A percentile compares a stretch with the other conserved stretches of the same genome.
Conservation (phyloP, 768 basidiomycete species). For the Exidia glandulosa region DNA sequence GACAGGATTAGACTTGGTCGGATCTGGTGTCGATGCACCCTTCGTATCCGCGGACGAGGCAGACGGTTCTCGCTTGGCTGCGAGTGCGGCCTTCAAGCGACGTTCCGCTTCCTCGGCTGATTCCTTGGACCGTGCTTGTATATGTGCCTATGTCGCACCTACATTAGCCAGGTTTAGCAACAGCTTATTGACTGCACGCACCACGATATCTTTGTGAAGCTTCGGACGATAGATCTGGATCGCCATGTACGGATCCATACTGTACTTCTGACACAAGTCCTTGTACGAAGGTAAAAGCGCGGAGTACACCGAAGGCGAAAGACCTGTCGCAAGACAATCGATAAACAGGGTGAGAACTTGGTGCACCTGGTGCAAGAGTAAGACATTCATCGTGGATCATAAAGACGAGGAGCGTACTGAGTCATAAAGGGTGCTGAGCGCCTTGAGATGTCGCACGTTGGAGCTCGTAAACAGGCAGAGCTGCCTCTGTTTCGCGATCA, state of each 20-base stretch:
- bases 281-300: slow-evolving; percentile 63
- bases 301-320: slow-evolving; percentile 61
- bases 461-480: slow-evolving; percentile 65
- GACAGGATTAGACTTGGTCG: neutral
- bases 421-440: slow-evolving; percentile 80
- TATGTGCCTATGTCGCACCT: too few species aligned
- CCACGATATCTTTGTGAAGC: slow-evolving; percentile 39
- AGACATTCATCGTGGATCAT: slow-evolving; percentile 10
- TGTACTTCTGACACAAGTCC: slow-evolving; percentile 65
- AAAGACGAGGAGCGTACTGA: slow-evolving; percentile 43
- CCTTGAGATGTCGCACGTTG: slow-evolving; percentile 66
- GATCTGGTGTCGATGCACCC: neutral
- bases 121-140: slow-evolving; percentile 13
- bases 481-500: slow-evolving; percentile 85
- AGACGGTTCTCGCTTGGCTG: neutral
- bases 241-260: slow-evolving; percentile 74
- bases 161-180: too few species aligned
- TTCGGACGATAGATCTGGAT: slow-evolving; percentile 92
- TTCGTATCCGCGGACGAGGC: neutral
- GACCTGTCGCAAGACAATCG: slow-evolving; percentile 70
- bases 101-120: slow-evolving; percentile 12
- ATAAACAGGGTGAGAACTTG: slow-evolving; percentile 87
- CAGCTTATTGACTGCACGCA: too few species aligned
- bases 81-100: neutral
- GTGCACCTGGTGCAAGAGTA: slow-evolving; percentile 50